Conservation (phyloP, 257 asterid genomes). For the Capsicum baccatum region DNA sequence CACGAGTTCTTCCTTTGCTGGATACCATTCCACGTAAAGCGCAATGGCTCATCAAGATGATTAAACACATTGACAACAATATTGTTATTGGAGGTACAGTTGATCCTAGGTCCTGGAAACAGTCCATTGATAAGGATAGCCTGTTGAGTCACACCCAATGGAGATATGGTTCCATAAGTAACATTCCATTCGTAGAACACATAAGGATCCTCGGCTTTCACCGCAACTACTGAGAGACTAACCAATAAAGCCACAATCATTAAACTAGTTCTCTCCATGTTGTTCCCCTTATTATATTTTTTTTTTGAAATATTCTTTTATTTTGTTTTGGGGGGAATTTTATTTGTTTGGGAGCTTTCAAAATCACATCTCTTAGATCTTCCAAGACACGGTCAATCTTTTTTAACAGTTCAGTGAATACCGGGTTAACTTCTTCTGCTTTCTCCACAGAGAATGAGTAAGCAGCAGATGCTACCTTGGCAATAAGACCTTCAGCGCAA, state of each 20-base stretch:
- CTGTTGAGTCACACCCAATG: slow-evolving; percentile 32
- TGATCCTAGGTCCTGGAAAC: slow-evolving; percentile 26
- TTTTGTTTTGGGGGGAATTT: not conserved
- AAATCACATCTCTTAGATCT: not conserved
- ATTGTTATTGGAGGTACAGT: slow-evolving; percentile 27
- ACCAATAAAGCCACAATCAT: slow-evolving; percentile 11
- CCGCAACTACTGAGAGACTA: slow-evolving; percentile 18
- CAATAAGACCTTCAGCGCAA: slow-evolving; percentile 5
- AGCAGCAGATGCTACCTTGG: slow-evolving; percentile 21
- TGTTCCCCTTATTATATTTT: not conserved
- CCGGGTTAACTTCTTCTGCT: slow-evolving; percentile 11
- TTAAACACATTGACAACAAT: slow-evolving; percentile 21
- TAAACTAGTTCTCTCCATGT: not conserved
- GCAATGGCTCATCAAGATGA: slow-evolving; percentile 26
- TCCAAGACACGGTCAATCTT: not conserved
- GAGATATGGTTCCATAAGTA: slow-evolving; percentile 27
- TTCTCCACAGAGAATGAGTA: slow-evolving; percentile 1
- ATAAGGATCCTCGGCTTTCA: slow-evolving; percentile 29
- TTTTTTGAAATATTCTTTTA: not conserved
- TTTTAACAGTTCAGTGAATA: not conserved
- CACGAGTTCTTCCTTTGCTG: slow-evolving; percentile 35
- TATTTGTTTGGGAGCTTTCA: slow-evolving; percentile 6
- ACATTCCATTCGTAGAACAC: slow-evolving; percentile 28
- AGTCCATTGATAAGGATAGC: slow-evolving; percentile 28
- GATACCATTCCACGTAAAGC: slow-evolving; percentile 27